Evolutionary conservation across 352 stramenopile genomes (phyloP).

Genomic region (Phytophthora quininea): DNA sequence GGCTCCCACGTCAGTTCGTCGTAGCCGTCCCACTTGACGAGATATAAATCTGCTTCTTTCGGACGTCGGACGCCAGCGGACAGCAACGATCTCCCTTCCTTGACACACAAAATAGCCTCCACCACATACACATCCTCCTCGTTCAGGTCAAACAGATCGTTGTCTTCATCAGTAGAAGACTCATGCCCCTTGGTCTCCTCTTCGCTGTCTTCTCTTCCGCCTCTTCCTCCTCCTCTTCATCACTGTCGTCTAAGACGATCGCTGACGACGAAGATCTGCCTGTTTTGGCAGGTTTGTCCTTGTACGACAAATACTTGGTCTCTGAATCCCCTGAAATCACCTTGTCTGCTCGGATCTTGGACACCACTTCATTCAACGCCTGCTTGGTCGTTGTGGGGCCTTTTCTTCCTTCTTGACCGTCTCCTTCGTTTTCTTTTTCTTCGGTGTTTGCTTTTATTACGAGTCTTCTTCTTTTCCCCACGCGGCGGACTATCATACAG

Average conservation of each 20-base stretch:
- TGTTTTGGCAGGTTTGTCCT: slow-evolving; percentile 10
- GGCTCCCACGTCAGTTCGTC: slow-evolving; percentile 84
- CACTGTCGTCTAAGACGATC: slow-evolving; percentile 65
- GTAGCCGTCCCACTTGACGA: slow-evolving; percentile 85
- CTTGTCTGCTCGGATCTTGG: slow-evolving; percentile 41
- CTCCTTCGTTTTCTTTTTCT: slow-evolving; percentile 21
- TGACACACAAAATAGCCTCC: slow-evolving; percentile 74
- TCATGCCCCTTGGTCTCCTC: slow-evolving; percentile 34
- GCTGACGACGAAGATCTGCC: slow-evolving; percentile 49
- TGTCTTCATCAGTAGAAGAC: slow-evolving; percentile 71
- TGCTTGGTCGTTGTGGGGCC: slow-evolving; percentile 19
- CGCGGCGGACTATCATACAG: slow-evolving; percentile 18
- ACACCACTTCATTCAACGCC: slow-evolving; percentile 31
- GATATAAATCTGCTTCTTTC: slow-evolving; percentile 73
- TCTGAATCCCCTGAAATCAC: slow-evolving; percentile 12
- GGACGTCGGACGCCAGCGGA: slow-evolving; percentile 31
- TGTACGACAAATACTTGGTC: slow-evolving; percentile 40
- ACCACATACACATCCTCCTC: slow-evolving; percentile 80
- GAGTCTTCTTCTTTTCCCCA: slow-evolving; percentile 23
- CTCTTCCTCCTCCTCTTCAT: slow-evolving; percentile 42
- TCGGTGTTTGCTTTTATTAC: not conserved
- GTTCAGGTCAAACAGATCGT: slow-evolving; percentile 72
- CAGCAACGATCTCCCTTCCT: slow-evolving; percentile 53
- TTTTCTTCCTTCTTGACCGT: slow-evolving; percentile 10
- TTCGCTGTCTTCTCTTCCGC: slow-evolving; percentile 33